Conservation (phyloP, 257 asterid species). For the Galeopsis tetrahit region DNA sequence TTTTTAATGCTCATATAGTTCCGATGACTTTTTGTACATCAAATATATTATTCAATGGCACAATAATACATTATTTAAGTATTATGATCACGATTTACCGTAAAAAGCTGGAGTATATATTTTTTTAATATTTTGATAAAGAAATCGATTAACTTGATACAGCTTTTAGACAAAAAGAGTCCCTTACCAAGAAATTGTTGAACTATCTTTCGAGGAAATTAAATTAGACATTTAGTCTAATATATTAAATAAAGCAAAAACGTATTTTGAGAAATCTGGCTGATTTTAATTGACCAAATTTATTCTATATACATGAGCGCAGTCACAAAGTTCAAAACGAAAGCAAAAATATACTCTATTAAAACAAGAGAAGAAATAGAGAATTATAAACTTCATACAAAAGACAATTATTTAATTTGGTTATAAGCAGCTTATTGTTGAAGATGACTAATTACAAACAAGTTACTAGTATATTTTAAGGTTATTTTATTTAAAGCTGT, state of each 20-base stretch:
- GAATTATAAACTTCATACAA: neutral
- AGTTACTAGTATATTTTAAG: too few species aligned
- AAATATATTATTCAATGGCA: too few species aligned
- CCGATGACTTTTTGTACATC: too few species aligned
- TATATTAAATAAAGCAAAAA: slow-evolving; percentile 6
- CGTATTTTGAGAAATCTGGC: slow-evolving; percentile 14
- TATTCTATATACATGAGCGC: neutral
- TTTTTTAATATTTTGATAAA: too few species aligned
- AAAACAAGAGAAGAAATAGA: neutral
- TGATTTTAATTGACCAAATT: slow-evolving; percentile 31
- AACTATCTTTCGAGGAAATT: slow-evolving; percentile 7
- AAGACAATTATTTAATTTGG: neutral
- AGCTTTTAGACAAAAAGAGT: slow-evolving; percentile 21
- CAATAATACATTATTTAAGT: too few species aligned
- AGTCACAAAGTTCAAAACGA: neutral
- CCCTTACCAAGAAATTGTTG: slow-evolving; percentile 4
- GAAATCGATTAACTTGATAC: too few species aligned
- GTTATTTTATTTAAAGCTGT: too few species aligned
- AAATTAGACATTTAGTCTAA: neutral
- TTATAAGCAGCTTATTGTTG: neutral
- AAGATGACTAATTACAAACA: too few species aligned
- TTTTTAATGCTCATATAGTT: too few species aligned
- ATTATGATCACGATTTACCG: too few species aligned
- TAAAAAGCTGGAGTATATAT: too few species aligned
- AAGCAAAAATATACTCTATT: too few species aligned